Conservation (phyloP, 306 rosid species). For the Gleditsia sinensis region DNA sequence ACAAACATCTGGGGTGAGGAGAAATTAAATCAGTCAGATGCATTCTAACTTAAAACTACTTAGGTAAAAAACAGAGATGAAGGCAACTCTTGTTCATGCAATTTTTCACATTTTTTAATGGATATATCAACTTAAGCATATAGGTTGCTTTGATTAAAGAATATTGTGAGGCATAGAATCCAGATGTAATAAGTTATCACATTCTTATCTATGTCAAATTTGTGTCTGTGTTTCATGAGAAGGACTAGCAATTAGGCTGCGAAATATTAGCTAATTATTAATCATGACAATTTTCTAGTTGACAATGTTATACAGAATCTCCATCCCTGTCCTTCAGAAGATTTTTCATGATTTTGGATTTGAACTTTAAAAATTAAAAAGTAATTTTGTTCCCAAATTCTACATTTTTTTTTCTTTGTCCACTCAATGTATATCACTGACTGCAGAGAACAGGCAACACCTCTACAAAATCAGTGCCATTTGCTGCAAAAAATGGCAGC, state of each 20-base stretch:
- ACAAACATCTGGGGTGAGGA: conserved; percentile 79
- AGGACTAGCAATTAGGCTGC: conserved; percentile 22
- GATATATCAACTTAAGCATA: conserved; percentile 9
- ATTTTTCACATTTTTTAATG: conserved; percentile 8
- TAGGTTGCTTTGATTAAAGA: conserved; percentile 35
- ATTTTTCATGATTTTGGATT: conserved; percentile 26
- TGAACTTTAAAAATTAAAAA: conserved; percentile 30
- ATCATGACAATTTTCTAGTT: neutral
- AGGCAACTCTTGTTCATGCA: conserved; percentile 22
- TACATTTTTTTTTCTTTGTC: conserved; percentile 26
- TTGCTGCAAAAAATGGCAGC: conserved; percentile 95
- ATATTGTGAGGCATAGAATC: conserved; percentile 8
- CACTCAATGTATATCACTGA: conserved; percentile 29
- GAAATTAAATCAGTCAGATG: conserved; percentile 28
- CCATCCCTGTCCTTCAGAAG: neutral
- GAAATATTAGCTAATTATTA: conserved; percentile 13
- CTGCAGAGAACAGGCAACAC: conserved; percentile 50
- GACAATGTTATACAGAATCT: conserved; percentile 4
- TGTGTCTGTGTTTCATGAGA: conserved; percentile 6
- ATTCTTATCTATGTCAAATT: conserved; percentile 21
- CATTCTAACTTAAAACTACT: conserved; percentile 5
- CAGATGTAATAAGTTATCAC: conserved; percentile 13
- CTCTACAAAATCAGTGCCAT: conserved; percentile 99
- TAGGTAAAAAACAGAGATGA: conserved; percentile 6
- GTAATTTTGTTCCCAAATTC: conserved; percentile 19